Evolutionary conservation across 2,329 filamentous ascomycete genomes (phyloP).

Genomic region (Botrytis elliptica): DNA sequence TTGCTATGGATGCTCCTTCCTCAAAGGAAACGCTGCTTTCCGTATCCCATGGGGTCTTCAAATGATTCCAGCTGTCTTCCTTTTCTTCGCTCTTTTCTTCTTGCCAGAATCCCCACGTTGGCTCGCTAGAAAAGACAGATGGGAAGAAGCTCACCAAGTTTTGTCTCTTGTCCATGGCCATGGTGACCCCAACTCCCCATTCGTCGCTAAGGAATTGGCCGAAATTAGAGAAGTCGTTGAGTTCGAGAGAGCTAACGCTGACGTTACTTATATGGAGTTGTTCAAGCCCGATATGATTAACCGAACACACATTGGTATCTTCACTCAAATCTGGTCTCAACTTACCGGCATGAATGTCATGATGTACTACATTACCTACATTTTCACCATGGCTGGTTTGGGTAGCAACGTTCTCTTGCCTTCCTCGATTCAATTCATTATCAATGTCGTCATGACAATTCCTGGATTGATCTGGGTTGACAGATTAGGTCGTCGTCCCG

Average conservation of each 20-base stretch:
- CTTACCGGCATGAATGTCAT: conserved; percentile 75
- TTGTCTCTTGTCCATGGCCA: conserved; percentile 55
- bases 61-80: conserved; percentile 58
- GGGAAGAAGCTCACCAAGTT: conserved; percentile 54
- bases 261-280: conserved; percentile 70
- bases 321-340: conserved; percentile 75
- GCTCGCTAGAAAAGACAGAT: conserved; percentile 61
- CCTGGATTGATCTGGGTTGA: conserved; percentile 75
- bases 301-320: conserved; percentile 68
- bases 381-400: conserved; percentile 70
- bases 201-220: conserved; percentile 65
- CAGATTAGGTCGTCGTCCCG: conserved; percentile 68
- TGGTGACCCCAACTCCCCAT: conserved; percentile 62
- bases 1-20: conserved; percentile 50
- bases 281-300: conserved; percentile 73
- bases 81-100: conserved; percentile 58
- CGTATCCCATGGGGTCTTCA: conserved; percentile 64
- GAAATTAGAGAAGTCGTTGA: conserved; percentile 77
- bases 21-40: conserved; percentile 49
- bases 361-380: conserved; percentile 57
- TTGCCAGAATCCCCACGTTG: conserved; percentile 63
- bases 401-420: conserved; percentile 60
- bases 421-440: conserved; percentile 71
- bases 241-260: conserved; percentile 67
- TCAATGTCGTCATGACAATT: conserved; percentile 78